A percentile compares a stretch with the other conserved stretches of the same genome.
phyloP scores from a whole-genome alignment of 345 rosid species.

The Turritis glabra region DNA sequence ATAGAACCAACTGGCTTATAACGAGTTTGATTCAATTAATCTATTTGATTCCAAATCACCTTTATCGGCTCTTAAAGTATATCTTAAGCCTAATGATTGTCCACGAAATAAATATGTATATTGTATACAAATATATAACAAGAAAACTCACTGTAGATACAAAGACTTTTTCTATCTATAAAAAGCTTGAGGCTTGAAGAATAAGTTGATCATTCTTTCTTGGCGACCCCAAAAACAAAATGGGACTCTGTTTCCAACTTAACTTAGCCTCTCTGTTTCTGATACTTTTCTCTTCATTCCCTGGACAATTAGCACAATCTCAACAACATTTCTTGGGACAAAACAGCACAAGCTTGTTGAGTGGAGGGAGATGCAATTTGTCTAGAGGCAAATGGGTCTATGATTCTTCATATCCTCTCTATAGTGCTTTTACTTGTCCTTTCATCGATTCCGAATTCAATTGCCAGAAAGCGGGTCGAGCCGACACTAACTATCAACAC shows the following conservation, averaged over 20 bases:
- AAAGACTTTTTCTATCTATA: constrained; percentile 16
- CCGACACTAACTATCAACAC: constrained; percentile 60
- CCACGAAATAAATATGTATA: not conserved
- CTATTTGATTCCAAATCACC: not conserved
- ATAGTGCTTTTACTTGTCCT: constrained; percentile 64
- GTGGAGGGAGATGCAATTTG: constrained; percentile 44
- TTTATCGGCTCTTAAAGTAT: constrained; percentile 18
- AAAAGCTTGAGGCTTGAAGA: constrained; percentile 25
- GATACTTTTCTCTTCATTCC: constrained; percentile 30
- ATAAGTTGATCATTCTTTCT: constrained; percentile 33
- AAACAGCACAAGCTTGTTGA: constrained; percentile 31
- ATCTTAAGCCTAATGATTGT: constrained; percentile 32
- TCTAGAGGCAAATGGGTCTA: constrained; percentile 72
- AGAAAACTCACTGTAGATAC: constrained; percentile 12
- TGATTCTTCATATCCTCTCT: constrained; percentile 71
- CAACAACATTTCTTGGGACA: constrained; percentile 33
- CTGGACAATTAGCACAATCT: constrained; percentile 28
- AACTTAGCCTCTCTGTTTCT: constrained; percentile 34
- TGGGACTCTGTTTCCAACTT: constrained; percentile 31
- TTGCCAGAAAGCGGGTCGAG: constrained; percentile 76
- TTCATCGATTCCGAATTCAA: constrained; percentile 68
- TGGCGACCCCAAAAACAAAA: constrained; percentile 19
- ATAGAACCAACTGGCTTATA: not conserved
- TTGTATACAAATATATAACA: not conserved
- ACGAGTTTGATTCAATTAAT: not conserved